phyloP scores from a whole-genome alignment of 345 rosid species.

The Cardamine chenopodiifolia region DNA sequence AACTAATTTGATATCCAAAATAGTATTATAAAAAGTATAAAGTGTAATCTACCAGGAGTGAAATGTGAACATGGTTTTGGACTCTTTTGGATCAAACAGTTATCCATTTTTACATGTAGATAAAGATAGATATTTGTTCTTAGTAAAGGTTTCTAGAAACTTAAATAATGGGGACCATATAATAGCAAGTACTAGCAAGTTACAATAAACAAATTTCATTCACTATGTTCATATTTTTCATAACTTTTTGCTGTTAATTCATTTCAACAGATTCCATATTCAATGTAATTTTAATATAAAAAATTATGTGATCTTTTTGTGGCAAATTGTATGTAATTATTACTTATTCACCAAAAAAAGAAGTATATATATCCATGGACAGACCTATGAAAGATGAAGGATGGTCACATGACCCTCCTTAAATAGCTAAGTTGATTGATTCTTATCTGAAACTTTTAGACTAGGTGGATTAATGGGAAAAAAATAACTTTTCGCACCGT shows the following conservation, averaged over 20 bases:
- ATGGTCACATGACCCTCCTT: no score
- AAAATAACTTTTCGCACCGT: no score
- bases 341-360: not conserved
- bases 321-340: not conserved
- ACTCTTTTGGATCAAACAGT: constrained; percentile 2
- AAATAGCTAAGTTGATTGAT: no score
- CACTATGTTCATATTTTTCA: not conserved
- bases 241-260: not conserved
- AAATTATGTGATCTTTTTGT: not conserved
- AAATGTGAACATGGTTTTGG: constrained; percentile 28
- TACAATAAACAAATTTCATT: constrained; percentile 13
- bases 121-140: constrained; percentile 21
- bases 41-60: constrained; percentile 17
- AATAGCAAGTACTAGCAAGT: constrained; percentile 18
- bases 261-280: not conserved
- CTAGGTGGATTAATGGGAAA: no score
- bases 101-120: constrained; percentile 22
- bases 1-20: not conserved
- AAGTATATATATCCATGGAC: no score
- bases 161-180: constrained; percentile 28
- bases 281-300: not conserved
- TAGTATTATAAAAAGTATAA: not conserved
- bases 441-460: no score
- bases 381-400: no score
- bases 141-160: constrained; percentile 36